Evolutionary conservation across 805 yeast species (phyloP), one percentile per base, ranked within the genome.

Genomic region (Yamadazyma nakazawae): DNA sequence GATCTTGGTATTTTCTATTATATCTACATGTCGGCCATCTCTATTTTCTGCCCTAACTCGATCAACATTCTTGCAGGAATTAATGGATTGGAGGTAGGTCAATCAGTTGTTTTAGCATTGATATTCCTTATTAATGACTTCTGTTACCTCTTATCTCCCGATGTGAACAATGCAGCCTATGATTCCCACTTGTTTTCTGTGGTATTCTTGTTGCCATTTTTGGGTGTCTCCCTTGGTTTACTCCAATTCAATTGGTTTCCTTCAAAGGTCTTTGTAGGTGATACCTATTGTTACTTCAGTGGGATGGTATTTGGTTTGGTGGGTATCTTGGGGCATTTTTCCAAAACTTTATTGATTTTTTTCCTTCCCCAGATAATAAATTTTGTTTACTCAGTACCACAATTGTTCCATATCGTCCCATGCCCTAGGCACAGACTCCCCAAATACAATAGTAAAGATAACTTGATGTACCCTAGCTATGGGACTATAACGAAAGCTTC

Each of bases 291-390:
- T 68, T 94, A 94, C 67, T 91, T 94, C 65, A 89, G 96, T 21
- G 99, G 99, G 3, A 94, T 94, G 99, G 96, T 94, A 0, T 90
- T 94, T 66, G 99, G 98, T 0, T 94, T 91, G 24, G 96, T 88
- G 26, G 98, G 97, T 1, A 94, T 94, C 31, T 75, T 88, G 48
- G 98, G 98, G 1, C 99, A 94, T 70, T 94, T 91, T 64, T 88
- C 97, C 37, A 94, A 94, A 67, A 94, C 99, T 0, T 71, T 92
- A 55, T 71, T 94, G 66, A 66, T 91, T 30, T 84, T 94, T 59
- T 85, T 94, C 62, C 70, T 88, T 36, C 98, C 98, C 2, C 99
- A 94, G 67, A 87, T 94, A 45, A 66, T 89, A 67, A 94, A 94
- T 63, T 94, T 94, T 56, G 54, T 89, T 17, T 94, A 90, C 66